A percentile compares a stretch with the other conserved stretches of the same genome.
These are phyloP conservation scores for Platismatia glauca DNA, from an alignment of 495 filamentous ascomycete species.

Conservation along the genomic window DNA sequence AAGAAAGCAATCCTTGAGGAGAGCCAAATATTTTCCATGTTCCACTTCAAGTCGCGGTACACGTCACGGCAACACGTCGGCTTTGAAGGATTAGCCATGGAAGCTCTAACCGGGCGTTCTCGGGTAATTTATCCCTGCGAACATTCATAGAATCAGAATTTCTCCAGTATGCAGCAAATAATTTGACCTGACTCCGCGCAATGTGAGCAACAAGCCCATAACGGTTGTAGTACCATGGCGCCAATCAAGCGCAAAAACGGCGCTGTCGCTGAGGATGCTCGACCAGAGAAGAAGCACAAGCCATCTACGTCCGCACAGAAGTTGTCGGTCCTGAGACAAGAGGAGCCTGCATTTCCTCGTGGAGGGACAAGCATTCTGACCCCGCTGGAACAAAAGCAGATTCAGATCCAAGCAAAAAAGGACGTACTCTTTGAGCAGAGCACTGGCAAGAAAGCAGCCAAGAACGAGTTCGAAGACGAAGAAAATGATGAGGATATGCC, in stretches of 20 bases:
- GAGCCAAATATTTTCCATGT: neutral
- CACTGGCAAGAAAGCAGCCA: constrained; percentile 40
- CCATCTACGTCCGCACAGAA: constrained; percentile 27
- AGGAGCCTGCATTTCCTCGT: constrained; percentile 84
- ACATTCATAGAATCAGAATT: neutral
- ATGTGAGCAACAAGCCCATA: neutral
- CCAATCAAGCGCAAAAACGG: constrained; percentile 46
- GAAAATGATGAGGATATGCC: constrained; percentile 40
- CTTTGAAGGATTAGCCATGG: neutral
- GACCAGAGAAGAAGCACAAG: constrained; percentile 34
- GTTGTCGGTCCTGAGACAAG: constrained; percentile 53
- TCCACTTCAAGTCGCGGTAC: constrained; percentile 5
- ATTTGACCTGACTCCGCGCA: neutral
- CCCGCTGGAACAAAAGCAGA: constrained; percentile 90
- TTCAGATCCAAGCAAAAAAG: constrained; percentile 82
- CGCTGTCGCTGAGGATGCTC: constrained; percentile 31
- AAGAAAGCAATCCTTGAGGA: neutral
- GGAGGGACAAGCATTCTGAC: constrained; percentile 87
- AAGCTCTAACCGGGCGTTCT: neutral
- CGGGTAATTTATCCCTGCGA: constrained; percentile 13
- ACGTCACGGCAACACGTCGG: constrained; percentile 11
- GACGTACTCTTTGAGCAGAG: constrained; percentile 91
- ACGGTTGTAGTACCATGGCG: constrained; percentile 33
- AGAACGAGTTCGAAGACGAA: constrained; percentile 34
- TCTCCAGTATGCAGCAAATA: neutral